Percentiles rank a stretch among this genome's conserved stretches.
Conservation (phyloP, 1,284 basidiomycete genomes). For the Inonotus hispidus region DNA sequence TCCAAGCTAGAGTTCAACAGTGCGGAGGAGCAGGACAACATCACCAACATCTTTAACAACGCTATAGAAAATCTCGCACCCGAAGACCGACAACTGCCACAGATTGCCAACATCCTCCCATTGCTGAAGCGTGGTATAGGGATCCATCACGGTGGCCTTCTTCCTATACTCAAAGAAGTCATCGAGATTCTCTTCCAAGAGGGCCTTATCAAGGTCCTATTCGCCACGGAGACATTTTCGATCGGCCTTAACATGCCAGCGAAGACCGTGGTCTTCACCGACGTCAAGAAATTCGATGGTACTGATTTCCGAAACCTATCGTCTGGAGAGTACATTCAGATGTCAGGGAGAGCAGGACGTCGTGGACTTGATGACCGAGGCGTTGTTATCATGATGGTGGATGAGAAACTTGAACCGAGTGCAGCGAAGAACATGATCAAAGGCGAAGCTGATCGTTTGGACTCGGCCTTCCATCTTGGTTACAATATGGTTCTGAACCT, state of each 20-base stretch:
- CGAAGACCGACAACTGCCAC: slow-evolving; percentile 88
- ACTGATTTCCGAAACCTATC: slow-evolving; percentile 90
- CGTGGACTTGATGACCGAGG: slow-evolving; percentile 98
- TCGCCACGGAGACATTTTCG: slow-evolving; percentile 99
- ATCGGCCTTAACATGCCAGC: slow-evolving; percentile 99
- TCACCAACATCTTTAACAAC: slow-evolving; percentile 89
- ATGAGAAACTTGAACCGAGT: slow-evolving; percentile 93
- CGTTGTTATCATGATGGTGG: slow-evolving; percentile 99
- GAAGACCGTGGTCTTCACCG: slow-evolving; percentile 98
- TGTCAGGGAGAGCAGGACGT: slow-evolving; percentile 97
- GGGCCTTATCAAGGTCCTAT: slow-evolving; percentile 97
- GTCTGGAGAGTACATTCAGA: slow-evolving; percentile 94
- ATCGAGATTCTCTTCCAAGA: slow-evolving; percentile 99
- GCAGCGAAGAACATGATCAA: slow-evolving; percentile 98
- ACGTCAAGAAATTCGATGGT: slow-evolving; percentile 95
- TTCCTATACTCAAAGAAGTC: slow-evolving; percentile 98
- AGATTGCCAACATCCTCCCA: slow-evolving; percentile 91
- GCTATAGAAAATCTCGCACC: slow-evolving; percentile 87
- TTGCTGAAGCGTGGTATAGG: slow-evolving; percentile 95
- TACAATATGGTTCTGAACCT: slow-evolving; percentile 99
- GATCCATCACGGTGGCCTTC: slow-evolving; percentile 96
- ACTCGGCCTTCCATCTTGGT: slow-evolving; percentile 97
- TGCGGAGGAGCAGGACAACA: slow-evolving; percentile 88
- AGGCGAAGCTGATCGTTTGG: slow-evolving; percentile 94
- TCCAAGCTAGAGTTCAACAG: slow-evolving; percentile 96